Evolutionary conservation across 1,284 basidiomycete genomes (phyloP), one percentile per base, ranked within the genome.

Genomic region (Somion occarium): DNA sequence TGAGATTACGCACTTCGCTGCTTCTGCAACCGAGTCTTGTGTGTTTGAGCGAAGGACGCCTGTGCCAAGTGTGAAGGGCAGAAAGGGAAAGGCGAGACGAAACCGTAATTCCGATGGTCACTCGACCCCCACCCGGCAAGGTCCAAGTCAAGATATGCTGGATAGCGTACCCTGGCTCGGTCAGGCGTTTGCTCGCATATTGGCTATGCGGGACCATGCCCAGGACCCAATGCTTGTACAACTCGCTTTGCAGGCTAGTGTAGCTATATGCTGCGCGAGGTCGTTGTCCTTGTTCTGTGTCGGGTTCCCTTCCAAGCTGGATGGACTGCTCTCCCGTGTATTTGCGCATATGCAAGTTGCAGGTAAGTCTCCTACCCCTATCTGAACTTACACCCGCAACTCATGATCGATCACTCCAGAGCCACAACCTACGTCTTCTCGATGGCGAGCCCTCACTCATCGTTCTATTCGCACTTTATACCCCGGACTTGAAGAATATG

Each of bases 211-310:
- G 48, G 84, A 88, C 57, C 82, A 88, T 62, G 74, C 81, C 15
- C 82, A 83, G 48, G 87, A 89, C 63, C 82, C 86, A 15, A 80
- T 85, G 46, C 71, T 88, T 5, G 82, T 88, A 20, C 85, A 88
- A 59, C 75, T 88, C 30, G 85, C 83, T 5, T 63, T 89, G 38
- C 86, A 89, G 63, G 82, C 82, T 26, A 84, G 79, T 54, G 73
- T 87, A 47, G 73, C 80, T 5, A 78, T 78, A 41, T 85, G 82
- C 60, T 77, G 86, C 44, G 75, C 80, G 7, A 76, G 83, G 19
- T 80, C 85, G 2, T 67, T 88, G 45, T 76, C 81, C 12, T 73
- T 79, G 0, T 89, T 89, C 62, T 87, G 84, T 59, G 76, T 88
- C 52, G 86, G 86, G 3, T 81, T 84, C 52, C 82, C 85, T 30